Base-by-base conservation (phyloP, 495 filamentous ascomycete species). In the Penicillium riverlandense region DNA sequence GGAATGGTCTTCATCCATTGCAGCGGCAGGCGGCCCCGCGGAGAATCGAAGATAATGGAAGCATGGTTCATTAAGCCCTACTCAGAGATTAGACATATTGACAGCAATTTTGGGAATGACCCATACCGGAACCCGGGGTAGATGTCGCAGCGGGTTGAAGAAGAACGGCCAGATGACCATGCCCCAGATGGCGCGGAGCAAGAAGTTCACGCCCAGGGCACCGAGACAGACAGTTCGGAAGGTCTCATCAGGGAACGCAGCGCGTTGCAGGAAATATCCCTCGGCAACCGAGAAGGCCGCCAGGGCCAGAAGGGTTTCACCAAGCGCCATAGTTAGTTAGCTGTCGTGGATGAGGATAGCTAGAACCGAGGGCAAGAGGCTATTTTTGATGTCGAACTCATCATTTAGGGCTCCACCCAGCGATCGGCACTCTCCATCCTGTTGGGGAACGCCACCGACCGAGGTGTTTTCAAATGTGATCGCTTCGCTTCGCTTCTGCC, bases 1-100 rank as follows among this genome's bases (percentile, higher is more conserved):
- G 87, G 85, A 29, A 95, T 69, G 1, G 67, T 77, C 36, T 83
- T 75, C 41, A 82, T 70, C 88, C 87, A 95, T 33, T 82, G 61
- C n/a, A 73, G 58, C 40, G 76, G 74, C 0, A 81, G 77, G 4
- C 62, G 60, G 7, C 88, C 88, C 0, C 78, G 76, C 0, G 84
- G 75, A 7, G 78, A 65, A 8, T 69, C 63, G 34, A 70, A 52
- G 41, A 92, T 83, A 11, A 57, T 61, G 4, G 47, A 47, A 35
- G 71, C 78, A 28, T 89, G 78, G 36, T 82, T 86, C 40, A 71
- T 65, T 16, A 75, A 57, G 38, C 48, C 69, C 74, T 70, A 61
- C 12, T 16, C n/a, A 4, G 3, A 4, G 4, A 6, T 22, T 22
- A 22, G 22, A 22, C 22, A 22, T 22, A 3, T 22, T 22, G 22